A percentile compares a stretch with the other conserved stretches of the same genome.
These are phyloP conservation scores for Nigrospora oryzae DNA, from an alignment of 2,329 filamentous ascomycete species.

Conservation along the genomic window DNA sequence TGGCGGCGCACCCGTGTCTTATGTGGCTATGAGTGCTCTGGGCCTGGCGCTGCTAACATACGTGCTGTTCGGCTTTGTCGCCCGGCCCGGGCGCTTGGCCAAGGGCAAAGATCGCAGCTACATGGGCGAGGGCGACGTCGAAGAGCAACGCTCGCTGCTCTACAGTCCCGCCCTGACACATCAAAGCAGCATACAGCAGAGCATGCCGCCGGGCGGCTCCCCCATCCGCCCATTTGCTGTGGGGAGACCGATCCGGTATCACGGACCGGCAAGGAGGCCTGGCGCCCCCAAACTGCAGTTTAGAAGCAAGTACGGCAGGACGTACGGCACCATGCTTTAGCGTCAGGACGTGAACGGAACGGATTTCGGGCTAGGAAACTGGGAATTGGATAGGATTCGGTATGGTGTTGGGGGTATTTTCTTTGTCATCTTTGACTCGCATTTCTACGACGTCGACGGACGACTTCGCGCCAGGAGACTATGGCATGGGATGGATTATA, in stretches of 20 bases:
- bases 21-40: slow-evolving; percentile 13
- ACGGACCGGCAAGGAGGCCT: background rate
- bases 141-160: slow-evolving; percentile 6
- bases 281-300: background rate
- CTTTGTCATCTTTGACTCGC: too few relatives aligned
- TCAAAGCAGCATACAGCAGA: background rate
- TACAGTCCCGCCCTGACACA: background rate
- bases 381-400: too few relatives aligned
- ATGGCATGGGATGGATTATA: too few relatives aligned
- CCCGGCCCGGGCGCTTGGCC: slow-evolving; percentile 11
- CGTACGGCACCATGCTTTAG: too few relatives aligned
- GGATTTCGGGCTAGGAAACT: too few relatives aligned
- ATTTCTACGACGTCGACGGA: too few relatives aligned
- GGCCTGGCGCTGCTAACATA: slow-evolving; percentile 10
- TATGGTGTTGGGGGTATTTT: too few relatives aligned
- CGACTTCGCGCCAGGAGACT: too few relatives aligned
- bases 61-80: slow-evolving; percentile 13
- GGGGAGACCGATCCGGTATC: background rate
- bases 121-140: slow-evolving; percentile 7
- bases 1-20: slow-evolving; percentile 16
- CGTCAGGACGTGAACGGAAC: too few relatives aligned
- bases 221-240: background rate
- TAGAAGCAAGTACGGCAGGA: background rate
- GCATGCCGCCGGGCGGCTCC: background rate
- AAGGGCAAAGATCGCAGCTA: slow-evolving; percentile 14